A percentile compares a stretch with the other conserved stretches of the same genome.
Evolutionary conservation across 257 asterid genomes (phyloP).

Genomic region (Mentha longifolia): DNA sequence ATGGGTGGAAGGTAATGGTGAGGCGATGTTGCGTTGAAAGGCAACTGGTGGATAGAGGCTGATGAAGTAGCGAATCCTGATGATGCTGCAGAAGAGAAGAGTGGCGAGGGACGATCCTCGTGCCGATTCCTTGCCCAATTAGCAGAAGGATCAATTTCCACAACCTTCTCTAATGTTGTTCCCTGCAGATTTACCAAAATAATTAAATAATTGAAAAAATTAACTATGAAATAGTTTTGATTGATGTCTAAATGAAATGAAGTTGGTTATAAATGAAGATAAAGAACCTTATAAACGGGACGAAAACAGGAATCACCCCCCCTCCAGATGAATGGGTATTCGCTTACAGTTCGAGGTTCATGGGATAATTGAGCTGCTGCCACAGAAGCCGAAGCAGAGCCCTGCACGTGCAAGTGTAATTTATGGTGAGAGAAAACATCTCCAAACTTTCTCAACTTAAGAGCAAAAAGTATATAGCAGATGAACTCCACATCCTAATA

Average conservation of each 20-base stretch:
- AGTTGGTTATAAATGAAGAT: background rate
- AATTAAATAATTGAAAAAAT: background rate
- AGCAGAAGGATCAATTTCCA: constrained; percentile 48
- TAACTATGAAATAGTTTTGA: background rate
- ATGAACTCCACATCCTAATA: constrained; percentile 15
- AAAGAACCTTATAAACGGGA: constrained; percentile 64
- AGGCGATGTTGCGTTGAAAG: constrained; percentile 38
- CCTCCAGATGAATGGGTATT: constrained; percentile 50
- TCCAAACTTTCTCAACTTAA: background rate
- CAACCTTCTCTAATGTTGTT: constrained; percentile 63
- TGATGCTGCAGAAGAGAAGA: constrained; percentile 97
- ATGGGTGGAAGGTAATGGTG: constrained; percentile 48
- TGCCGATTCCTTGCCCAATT: constrained; percentile 49
- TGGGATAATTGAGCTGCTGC: constrained; percentile 48
- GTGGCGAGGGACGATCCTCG: constrained; percentile 47
- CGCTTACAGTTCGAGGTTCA: constrained; percentile 38
- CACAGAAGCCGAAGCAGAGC: constrained; percentile 46
- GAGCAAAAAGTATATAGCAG: background rate
- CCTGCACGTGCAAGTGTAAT: constrained; percentile 30
- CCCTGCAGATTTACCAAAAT: constrained; percentile 53
- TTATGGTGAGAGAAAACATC: background rate
- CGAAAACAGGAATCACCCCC: constrained; percentile 47
- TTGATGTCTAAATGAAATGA: no score
- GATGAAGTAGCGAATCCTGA: constrained; percentile 93
- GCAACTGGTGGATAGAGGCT: constrained; percentile 52